Conservation (phyloP, 2,329 filamentous ascomycete species). For the Ceratocystiopsis sp. region DNA sequence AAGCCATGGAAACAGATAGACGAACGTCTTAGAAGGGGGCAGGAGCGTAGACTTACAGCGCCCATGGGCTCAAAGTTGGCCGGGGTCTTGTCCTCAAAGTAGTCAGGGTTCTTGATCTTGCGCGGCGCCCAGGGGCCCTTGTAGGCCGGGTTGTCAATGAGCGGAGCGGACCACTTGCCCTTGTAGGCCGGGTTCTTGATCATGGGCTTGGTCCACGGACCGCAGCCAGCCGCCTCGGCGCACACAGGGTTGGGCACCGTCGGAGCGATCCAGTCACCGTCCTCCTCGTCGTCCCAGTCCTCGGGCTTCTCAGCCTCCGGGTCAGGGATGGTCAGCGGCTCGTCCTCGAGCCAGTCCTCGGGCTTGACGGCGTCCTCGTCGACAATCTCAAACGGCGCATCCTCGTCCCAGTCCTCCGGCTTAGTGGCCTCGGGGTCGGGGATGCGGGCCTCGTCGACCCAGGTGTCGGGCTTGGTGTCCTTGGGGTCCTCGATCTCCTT, state of each 20-base stretch:
- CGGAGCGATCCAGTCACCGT: constrained; percentile 90
- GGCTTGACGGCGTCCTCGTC: constrained; percentile 85
- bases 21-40: not conserved
- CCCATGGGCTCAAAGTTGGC: constrained; percentile 97
- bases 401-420: constrained; percentile 98
- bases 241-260: constrained; percentile 94
- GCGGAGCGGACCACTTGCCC: constrained; percentile 91
- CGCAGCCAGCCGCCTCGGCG: constrained; percentile 80
- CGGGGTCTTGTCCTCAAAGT: constrained; percentile 92
- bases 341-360: constrained; percentile 89
- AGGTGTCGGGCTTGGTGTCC: constrained; percentile 85
- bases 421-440: constrained; percentile 84
- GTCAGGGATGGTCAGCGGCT: constrained; percentile 69
- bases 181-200: constrained; percentile 95
- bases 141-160: constrained; percentile 95
- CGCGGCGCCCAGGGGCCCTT: constrained; percentile 88
- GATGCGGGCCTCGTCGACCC: constrained; percentile 89
- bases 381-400: constrained; percentile 88
- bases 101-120: constrained; percentile 94
- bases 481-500: constrained; percentile 91
- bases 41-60: constrained; percentile 52
- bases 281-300: constrained; percentile 99
- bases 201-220: constrained; percentile 79
- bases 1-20: not conserved
- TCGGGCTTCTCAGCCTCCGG: constrained; percentile 94